A percentile compares a stretch with the other conserved stretches of the same genome.
Evolutionary conservation across 192 early-diverging fungal species (phyloP).

Genomic region (Lunasporangiospora selenospora): DNA sequence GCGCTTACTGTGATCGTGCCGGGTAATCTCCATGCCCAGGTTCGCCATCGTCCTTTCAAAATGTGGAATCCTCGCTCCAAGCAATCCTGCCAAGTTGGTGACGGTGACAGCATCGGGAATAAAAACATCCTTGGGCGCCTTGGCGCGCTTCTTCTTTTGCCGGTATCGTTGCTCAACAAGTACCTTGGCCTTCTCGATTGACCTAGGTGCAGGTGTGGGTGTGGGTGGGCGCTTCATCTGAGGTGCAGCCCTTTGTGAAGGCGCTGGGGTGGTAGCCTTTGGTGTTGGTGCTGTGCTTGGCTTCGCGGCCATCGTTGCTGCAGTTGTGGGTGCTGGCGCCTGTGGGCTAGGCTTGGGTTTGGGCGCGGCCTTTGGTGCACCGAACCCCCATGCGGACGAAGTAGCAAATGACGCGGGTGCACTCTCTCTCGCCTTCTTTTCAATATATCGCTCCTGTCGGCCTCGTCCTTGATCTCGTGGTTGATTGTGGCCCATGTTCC

Average conservation of each 20-base stretch:
- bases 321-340: background rate
- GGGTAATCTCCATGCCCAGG: conserved; percentile 83
- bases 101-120: conserved; percentile 87
- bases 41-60: conserved; percentile 75
- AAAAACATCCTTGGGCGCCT: conserved; percentile 67
- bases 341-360: background rate
- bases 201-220: conserved; percentile 11
- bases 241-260: background rate
- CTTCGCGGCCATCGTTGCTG: too few species aligned
- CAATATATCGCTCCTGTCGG: background rate
- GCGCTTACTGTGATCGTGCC: conserved; percentile 71
- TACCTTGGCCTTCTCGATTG: conserved; percentile 36
- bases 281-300: background rate
- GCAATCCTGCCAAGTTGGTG: conserved; percentile 77
- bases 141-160: conserved; percentile 28
- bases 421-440: conserved; percentile 12
- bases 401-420: background rate
- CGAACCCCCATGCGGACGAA: conserved; percentile 1
- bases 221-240: background rate
- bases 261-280: background rate
- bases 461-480: too few species aligned
- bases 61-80: conserved; percentile 75
- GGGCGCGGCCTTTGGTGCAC: background rate
- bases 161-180: conserved; percentile 23
- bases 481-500: too few species aligned